Base-by-base conservation (phyloP, 495 filamentous ascomycete genomes). In the Tuber umbilicatum region DNA sequence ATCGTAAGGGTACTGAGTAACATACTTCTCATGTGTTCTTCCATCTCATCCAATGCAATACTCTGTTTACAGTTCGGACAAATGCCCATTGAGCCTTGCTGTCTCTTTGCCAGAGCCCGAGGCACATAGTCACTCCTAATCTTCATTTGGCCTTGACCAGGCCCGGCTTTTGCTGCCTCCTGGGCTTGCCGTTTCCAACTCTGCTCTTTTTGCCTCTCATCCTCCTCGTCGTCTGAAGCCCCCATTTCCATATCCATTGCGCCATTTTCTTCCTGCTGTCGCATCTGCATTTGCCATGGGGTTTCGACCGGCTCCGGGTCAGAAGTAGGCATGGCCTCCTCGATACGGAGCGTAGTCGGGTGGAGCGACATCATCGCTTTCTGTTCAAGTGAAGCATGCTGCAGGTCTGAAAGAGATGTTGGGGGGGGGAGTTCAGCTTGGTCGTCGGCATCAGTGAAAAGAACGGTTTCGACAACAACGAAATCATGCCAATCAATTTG, bases 401-500 rank as follows among this genome's bases (percentile, higher is more conserved):
- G 94, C 1, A 99, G 87, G 80, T 98, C 94, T 71, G 90, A 91
- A 27, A 97, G 89, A 1, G 92, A 93, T 17, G 93, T 94, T 3
- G 95, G 95, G 5, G 94, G 91, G 39, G 95, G 94, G 6, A 98
- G 89, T 60, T 94, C 90, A 23, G 89, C 87, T 78, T 93, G 88
- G 76, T 97, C 94, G 83, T 98, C 95, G 67, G 87, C 87, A 78
- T 97, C 96, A 72, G 89, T 93, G 84, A 99, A 99, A 40, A 91
- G 84, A n/a, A 98, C 93, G 3, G 94, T 97, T 84, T 97, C 95
- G 37, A 97, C 94, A 40, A 99, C 90, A 38, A 94, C 91, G 77
- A 98, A 98, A 83, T 98, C 95, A 80, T 97, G 93, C 95, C 95
- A 99, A 82, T 99, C 95, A 78, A 99, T 95, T 80, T 94, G 91